A percentile compares a stretch with the other conserved stretches of the same genome.
phyloP scores from a whole-genome alignment of 495 filamentous ascomycete genomes.

The Aspergillus heteromorphus region DNA sequence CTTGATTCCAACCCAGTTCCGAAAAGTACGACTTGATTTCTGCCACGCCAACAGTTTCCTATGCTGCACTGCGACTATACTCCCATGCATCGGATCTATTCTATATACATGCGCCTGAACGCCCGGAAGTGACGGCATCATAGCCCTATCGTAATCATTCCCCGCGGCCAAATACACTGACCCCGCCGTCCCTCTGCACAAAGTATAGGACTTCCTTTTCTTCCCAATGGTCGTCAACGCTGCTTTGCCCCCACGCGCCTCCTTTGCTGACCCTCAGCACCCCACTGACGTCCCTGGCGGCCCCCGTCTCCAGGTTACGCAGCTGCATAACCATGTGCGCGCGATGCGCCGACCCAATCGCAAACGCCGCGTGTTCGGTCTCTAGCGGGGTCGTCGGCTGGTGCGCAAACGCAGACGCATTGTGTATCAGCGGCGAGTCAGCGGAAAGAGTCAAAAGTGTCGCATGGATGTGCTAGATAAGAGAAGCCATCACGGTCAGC shows the following conservation, averaged over 20 bases:
- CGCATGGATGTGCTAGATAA: constrained; percentile 43
- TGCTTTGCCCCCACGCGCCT: constrained; percentile 34
- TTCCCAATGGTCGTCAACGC: constrained; percentile 31
- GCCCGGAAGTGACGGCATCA: constrained; percentile 1
- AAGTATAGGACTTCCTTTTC: constrained; percentile 78
- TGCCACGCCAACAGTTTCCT: background rate
- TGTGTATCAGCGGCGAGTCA: constrained; percentile 63
- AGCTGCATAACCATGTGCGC: constrained; percentile 65
- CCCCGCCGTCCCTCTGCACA: constrained; percentile 69
- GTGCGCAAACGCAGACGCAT: constrained; percentile 25
- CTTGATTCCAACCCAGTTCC: constrained; percentile 14
- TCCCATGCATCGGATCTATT: constrained; percentile 1
- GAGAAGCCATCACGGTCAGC: constrained; percentile 3
- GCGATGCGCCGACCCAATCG: constrained; percentile 65
- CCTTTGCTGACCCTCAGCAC: constrained; percentile 71
- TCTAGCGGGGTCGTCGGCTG: constrained; percentile 54
- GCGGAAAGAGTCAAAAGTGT: constrained; percentile 63
- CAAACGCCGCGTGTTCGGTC: constrained; percentile 61
- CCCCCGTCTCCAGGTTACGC: constrained; percentile 72
- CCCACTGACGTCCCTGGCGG: constrained; percentile 86
- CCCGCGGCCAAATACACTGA: constrained; percentile 75
- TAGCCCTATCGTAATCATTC: constrained; percentile 25
- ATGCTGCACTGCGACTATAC: background rate
- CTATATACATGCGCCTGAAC: constrained; percentile 13
- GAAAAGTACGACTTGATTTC: constrained; percentile 4